Evolutionary conservation across 1,139 yeast genomes (phyloP), one percentile per base, ranked within the genome.

Genomic region (Sporopachydermia cereana): DNA sequence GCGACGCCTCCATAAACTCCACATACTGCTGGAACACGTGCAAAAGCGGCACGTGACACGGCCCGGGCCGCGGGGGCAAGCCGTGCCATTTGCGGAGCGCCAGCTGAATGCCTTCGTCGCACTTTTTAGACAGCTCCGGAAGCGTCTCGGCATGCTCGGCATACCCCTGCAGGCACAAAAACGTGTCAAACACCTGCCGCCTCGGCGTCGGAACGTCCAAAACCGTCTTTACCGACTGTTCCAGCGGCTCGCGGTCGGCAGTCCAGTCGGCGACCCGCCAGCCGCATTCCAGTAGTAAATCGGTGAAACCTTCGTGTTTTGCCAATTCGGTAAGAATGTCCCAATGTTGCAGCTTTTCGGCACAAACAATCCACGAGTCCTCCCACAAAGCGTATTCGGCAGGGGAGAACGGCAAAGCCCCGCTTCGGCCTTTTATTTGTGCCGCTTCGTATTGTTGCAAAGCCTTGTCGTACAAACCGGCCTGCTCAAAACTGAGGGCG

Each of bases 251-350:
- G 52, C 93, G 74, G 55, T 93, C 98, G 18, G 94, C 81, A 50
- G 83, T 83, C 99, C 99, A 93, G 57, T 93, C 97, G 4, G 98
- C 97, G 43, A 91, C 95, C 59, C 98, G 73, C 99, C 99, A 93
- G 42, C 97, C 98, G 71, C 99, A 93, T 63, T 93, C 99, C 24
- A 93, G 69, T 36, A 93, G 66, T 53, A 93, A 69, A 58, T 93
- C 99, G 0, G 96, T 86, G 58, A 89, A 93, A 1, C 96, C 96
- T 69, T 93, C 99, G 57, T 93, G 97, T 57, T 91, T 86, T 2
- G 99, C 98, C 43, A 93, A 71, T 56, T 93, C 99, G 0, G 98
- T 89, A 50, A 93, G 70, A 48, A 93, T 83, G 60, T 93, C 98
- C 99, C 99, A 93, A 52, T 91, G 97, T 58, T 93, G 99, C 45